phyloP scores from a whole-genome alignment of 78 protist species.

The Dictyostelium intermedium region DNA sequence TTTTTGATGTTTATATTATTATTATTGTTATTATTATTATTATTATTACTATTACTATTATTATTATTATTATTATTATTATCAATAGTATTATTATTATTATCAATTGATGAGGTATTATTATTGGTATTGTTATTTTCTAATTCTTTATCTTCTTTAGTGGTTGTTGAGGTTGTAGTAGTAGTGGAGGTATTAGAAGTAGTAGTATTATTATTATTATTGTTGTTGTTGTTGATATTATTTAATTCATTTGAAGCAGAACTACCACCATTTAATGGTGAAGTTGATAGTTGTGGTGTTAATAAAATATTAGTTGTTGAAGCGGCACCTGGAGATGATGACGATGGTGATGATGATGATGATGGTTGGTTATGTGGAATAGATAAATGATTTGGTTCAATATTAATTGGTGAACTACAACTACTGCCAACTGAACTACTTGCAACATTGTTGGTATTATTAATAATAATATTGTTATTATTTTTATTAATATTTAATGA shows the following conservation, averaged over 20 bases:
- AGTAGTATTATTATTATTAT: neutral
- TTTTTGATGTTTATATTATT: neutral
- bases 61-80: neutral
- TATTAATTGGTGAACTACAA: neutral
- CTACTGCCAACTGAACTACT: neutral
- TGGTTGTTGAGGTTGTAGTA: neutral
- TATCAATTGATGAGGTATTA: neutral
- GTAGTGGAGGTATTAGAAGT: neutral
- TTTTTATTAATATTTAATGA: neutral
- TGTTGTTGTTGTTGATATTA: neutral
- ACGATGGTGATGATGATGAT: neutral
- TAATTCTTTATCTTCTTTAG: neutral
- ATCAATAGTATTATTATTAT: neutral
- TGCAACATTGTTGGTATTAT: neutral
- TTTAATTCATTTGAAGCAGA: neutral
- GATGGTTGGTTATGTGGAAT: neutral
- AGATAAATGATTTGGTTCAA: neutral
- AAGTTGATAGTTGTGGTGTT: neutral
- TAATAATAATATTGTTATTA: neutral
- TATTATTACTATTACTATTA: neutral
- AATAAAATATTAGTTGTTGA: neutral
- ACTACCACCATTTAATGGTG: neutral
- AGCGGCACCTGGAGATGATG: neutral
- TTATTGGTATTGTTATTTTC: neutral
- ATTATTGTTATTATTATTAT: neutral